phyloP scores from a whole-genome alignment of 2,329 filamentous ascomycete genomes.

The Cladophialophora carrionii region DNA sequence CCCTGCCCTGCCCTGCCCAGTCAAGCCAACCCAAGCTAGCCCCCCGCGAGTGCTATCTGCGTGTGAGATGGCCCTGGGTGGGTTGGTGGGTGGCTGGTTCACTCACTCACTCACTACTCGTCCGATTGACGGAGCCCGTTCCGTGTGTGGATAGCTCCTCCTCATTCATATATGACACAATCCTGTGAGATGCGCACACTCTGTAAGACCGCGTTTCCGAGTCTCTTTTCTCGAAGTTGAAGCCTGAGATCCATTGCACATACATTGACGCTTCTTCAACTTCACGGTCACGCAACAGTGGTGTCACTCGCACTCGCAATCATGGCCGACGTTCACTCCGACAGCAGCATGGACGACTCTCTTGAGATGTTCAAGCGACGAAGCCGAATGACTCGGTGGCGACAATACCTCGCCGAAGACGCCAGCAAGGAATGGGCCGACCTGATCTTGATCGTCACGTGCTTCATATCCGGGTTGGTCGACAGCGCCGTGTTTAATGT shows the following conservation, averaged over 20 bases:
- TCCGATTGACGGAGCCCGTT: conserved; percentile 15
- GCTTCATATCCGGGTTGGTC: conserved; percentile 48
- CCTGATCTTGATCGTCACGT: conserved; percentile 40
- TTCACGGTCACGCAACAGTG: not conserved
- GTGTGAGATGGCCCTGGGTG: not conserved
- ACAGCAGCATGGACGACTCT: conserved; percentile 20
- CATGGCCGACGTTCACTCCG: conserved; percentile 10
- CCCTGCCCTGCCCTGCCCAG: not conserved
- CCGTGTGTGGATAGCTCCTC: not conserved
- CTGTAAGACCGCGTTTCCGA: too few species aligned
- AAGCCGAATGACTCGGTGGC: conserved; percentile 21
- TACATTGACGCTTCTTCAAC: not conserved
- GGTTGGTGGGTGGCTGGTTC: conserved; percentile 1
- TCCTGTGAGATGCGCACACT: not conserved
- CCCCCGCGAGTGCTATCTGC: not conserved
- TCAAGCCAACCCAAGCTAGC: not conserved
- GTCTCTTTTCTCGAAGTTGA: not conserved
- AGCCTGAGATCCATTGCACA: not conserved
- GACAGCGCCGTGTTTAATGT: conserved; percentile 51
- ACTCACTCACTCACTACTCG: not conserved
- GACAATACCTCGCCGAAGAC: conserved; percentile 23
- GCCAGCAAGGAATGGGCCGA: conserved; percentile 27
- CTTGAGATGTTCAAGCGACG: conserved; percentile 20
- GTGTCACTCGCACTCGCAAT: not conserved
- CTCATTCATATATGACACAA: conserved; percentile 11